Percentiles rank a stretch among this genome's conserved stretches.
These are phyloP conservation scores for Puccinellia tenuiflora DNA, from an alignment of 176 grass and related monocot species.

Conservation along the genomic window DNA sequence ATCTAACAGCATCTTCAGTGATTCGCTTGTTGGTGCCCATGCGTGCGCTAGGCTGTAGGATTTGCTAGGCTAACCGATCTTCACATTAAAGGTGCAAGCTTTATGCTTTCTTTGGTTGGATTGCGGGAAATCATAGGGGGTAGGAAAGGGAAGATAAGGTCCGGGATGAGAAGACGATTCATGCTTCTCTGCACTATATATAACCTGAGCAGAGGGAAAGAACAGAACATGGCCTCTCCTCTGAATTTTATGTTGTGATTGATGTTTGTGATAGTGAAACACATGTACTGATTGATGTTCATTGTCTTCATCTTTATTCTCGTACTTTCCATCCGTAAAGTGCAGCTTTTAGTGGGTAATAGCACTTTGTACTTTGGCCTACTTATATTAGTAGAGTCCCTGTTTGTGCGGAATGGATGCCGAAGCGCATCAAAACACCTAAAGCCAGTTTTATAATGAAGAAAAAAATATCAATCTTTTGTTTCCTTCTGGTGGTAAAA, in stretches of 20 bases:
- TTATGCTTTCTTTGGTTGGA: conserved; percentile 28
- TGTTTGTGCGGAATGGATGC: background rate
- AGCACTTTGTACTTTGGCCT: background rate
- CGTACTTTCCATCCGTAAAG: background rate
- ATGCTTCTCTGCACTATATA: conserved; percentile 10
- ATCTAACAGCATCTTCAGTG: background rate
- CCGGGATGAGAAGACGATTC: background rate
- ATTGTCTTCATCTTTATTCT: background rate
- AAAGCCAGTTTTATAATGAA: background rate
- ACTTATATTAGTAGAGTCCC: conserved; percentile 6
- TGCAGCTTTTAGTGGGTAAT: conserved; percentile 6
- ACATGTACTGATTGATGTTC: no score
- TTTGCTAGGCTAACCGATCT: conserved; percentile 42
- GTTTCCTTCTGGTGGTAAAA: background rate
- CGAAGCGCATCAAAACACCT: background rate
- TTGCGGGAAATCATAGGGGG: background rate
- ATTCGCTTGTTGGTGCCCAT: conserved; percentile 20
- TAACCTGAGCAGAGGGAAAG: conserved; percentile 5
- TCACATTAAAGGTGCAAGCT: conserved; percentile 49
- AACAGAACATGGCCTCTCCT: conserved; percentile 1
- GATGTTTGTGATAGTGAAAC: conserved; percentile 15
- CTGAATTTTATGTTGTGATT: conserved; percentile 3
- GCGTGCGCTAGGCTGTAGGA: conserved; percentile 36
- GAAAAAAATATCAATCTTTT: background rate
- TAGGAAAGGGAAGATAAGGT: conserved; percentile 2